Evolutionary conservation across 2,329 filamentous ascomycete genomes (phyloP), one percentile per base, ranked within the genome.

Genomic region (Fusarium sarcochroum): DNA sequence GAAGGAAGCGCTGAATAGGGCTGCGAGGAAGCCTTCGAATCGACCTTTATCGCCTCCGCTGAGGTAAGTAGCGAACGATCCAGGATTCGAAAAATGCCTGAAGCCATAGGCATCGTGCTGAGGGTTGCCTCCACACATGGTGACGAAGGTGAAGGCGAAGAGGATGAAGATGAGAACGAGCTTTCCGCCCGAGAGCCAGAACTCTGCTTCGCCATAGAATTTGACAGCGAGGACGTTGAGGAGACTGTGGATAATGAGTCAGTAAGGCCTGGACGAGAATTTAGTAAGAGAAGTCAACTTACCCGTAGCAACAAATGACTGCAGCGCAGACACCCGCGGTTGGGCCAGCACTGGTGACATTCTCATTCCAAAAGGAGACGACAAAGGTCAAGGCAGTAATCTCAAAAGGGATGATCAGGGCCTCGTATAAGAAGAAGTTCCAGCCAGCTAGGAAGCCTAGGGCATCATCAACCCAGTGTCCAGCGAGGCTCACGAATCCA

Each of bases 1-100:
- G 74, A 89, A 89, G 41, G 82, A 82, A 6, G 86, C 87, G 59
- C 86, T 84, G 63, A 89, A 89, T 52, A 91, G 77, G 60, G 87
- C 89, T 49, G 88, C 85, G 25, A 91, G 78, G 73, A 92, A 91
- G 0, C 90, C 90, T 10, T 91, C 81, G 69, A 90, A 92, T 34
- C 84, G 83, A 14, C 91, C 91, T 0, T 91, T 82, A 40, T 83
- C 75, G 1, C 90, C 91, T 0, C 80, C 80, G 48, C 87, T 84
- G 57, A 89, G 84, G 54, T 88, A 81, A 64, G 88, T 86, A 4
- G 82, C 84, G 57, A 77, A 76, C 0, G 74, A 38, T 2, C 87
- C 89, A 0, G 90, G 90, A 38, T 87, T 80, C 44, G 82, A 86
- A 89, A 90, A 93, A 75, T 91, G 91, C 45, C 84, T 78, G 75